Evolutionary conservation across 2,329 filamentous ascomycete genomes (phyloP).

Genomic region (Aspergillus ustus): DNA sequence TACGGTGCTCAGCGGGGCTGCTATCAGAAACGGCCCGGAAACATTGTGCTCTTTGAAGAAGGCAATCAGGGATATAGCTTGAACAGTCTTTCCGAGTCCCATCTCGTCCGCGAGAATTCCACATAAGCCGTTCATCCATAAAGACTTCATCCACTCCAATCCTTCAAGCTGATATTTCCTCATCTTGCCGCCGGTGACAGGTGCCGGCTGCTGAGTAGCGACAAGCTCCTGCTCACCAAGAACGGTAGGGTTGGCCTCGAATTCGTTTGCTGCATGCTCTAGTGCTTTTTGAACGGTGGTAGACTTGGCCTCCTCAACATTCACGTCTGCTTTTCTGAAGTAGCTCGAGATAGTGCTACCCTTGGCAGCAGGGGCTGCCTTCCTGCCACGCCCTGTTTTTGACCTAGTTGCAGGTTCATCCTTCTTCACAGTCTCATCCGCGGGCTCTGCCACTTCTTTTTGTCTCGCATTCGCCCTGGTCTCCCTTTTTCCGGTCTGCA

Average conservation of each 20-base stretch:
- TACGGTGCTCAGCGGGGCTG: conserved; percentile 86
- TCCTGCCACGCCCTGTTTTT: conserved; percentile 36
- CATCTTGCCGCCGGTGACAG: conserved; percentile 88
- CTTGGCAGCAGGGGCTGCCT: conserved; percentile 28
- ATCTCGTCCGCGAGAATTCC: conserved; percentile 94
- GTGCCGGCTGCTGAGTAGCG: conserved; percentile 83
- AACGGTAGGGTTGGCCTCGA: conserved; percentile 62
- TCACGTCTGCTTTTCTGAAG: conserved; percentile 63
- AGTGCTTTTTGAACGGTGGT: conserved; percentile 61
- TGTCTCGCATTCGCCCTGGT: conserved; percentile 39
- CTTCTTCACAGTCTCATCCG: conserved; percentile 23
- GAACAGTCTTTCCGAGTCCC: conserved; percentile 90
- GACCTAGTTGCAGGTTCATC: conserved; percentile 27
- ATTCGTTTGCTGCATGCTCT: conserved; percentile 62
- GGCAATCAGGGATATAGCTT: conserved; percentile 86
- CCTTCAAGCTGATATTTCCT: conserved; percentile 92
- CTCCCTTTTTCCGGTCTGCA: conserved; percentile 31
- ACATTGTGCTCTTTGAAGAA: conserved; percentile 84
- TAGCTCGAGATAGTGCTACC: conserved; percentile 60
- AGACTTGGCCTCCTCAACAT: conserved; percentile 55
- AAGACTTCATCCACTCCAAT: conserved; percentile 83
- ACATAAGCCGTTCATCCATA: conserved; percentile 88
- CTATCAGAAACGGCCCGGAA: conserved; percentile 88
- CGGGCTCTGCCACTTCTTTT: conserved; percentile 18
- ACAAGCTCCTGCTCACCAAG: conserved; percentile 70